Conservation (phyloP, 2,329 filamentous ascomycete genomes). For the Aspergillus caelatus region DNA sequence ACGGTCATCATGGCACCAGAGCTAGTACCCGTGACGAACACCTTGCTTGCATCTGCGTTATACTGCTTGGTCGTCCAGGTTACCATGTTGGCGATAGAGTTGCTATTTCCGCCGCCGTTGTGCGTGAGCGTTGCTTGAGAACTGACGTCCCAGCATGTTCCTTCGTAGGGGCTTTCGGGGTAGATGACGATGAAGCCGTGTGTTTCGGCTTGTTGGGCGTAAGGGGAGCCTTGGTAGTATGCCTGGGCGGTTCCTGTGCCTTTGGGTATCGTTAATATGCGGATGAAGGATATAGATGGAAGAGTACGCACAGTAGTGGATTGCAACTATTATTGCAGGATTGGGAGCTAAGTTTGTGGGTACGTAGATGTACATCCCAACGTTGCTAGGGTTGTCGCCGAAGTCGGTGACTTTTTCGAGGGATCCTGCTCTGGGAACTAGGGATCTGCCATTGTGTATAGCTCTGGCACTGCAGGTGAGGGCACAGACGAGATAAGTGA, state of each 20-base stretch:
- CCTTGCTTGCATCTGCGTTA: conserved; percentile 32
- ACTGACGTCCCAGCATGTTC: conserved; percentile 63
- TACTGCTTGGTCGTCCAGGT: conserved; percentile 39
- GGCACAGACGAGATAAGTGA: conserved; percentile 10
- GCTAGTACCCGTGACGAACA: conserved; percentile 22
- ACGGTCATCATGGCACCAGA: conserved; percentile 28
- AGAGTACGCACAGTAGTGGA: conserved; percentile 56
- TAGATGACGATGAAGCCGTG: conserved; percentile 55
- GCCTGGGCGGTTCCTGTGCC: conserved; percentile 32
- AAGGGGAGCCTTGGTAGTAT: conserved; percentile 55
- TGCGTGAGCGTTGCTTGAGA: conserved; percentile 39
- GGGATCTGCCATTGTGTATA: background rate
- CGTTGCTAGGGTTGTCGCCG: conserved; percentile 52
- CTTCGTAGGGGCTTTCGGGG: conserved; percentile 56
- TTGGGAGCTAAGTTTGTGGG: conserved; percentile 47
- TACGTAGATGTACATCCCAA: conserved; percentile 58
- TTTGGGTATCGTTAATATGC: background rate
- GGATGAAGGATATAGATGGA: background rate
- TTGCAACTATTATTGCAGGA: conserved; percentile 58
- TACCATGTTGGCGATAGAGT: conserved; percentile 46
- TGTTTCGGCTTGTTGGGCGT: conserved; percentile 54
- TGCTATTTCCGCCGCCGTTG: conserved; percentile 42
- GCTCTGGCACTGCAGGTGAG: conserved; percentile 12
- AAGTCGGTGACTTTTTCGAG: conserved; percentile 43
- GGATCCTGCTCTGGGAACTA: conserved; percentile 15